Evolutionary conservation across 2,329 filamentous ascomycete species (phyloP).

Genomic region (Anthostomella pinea): DNA sequence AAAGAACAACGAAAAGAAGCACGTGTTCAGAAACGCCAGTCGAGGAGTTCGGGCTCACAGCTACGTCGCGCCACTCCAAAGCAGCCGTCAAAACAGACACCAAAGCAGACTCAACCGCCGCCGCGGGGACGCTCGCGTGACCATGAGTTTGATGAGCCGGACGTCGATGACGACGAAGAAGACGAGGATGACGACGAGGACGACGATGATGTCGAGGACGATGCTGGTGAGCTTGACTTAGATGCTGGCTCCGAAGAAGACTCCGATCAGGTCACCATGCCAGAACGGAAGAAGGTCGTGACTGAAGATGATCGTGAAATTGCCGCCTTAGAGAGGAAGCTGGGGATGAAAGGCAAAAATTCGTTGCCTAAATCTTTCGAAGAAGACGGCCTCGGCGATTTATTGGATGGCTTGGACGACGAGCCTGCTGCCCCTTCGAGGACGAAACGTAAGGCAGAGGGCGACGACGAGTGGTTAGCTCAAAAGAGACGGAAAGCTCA

Average conservation of each 20-base stretch:
- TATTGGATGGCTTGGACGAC: constrained; percentile 65
- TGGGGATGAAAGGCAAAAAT: constrained; percentile 78
- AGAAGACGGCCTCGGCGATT: constrained; percentile 78
- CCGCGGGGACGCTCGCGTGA: constrained; percentile 10
- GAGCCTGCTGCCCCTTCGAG: constrained; percentile 47
- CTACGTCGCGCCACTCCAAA: constrained; percentile 15
- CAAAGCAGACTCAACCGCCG: constrained; percentile 4
- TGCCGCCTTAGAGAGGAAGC: constrained; percentile 77
- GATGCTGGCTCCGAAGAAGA: constrained; percentile 37
- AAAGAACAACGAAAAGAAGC: constrained; percentile 32
- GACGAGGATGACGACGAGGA: constrained; percentile 26
- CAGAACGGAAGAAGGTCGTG: constrained; percentile 62
- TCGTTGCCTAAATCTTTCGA: constrained; percentile 68
- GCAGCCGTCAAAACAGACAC: constrained; percentile 7
- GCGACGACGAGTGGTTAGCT: constrained; percentile 59
- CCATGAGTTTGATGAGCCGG: constrained; percentile 17
- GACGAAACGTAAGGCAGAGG: constrained; percentile 58
- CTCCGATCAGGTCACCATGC: constrained; percentile 31
- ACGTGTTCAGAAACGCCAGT: constrained; percentile 29
- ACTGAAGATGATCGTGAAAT: constrained; percentile 87
- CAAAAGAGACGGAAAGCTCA: constrained; percentile 52
- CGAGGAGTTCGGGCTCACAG: constrained; percentile 26
- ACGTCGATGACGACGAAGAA: constrained; percentile 19
- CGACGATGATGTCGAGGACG: constrained; percentile 20
- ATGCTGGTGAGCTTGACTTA: constrained; percentile 23